These are phyloP conservation scores for Leucosporidium yakuticum DNA, from an alignment of 768 basidiomycete species.

Conservation along the genomic window DNA sequence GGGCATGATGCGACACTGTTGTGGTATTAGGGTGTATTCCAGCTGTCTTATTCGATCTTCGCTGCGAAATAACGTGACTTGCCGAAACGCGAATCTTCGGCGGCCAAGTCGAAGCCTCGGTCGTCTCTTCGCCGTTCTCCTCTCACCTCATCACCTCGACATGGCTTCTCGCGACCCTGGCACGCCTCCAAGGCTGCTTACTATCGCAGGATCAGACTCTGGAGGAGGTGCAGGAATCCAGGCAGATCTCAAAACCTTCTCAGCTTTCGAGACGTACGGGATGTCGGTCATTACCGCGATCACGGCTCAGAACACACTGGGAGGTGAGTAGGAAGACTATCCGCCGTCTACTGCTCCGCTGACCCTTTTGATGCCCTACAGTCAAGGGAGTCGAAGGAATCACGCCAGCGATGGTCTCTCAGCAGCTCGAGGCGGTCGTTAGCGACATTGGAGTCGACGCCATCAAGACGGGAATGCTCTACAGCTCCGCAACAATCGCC, in stretches of 20 bases:
- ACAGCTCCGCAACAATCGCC: slow-evolving; percentile 53
- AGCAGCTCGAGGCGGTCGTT: slow-evolving; percentile 68
- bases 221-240: slow-evolving; percentile 69
- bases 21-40: too few species aligned
- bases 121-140: too few species aligned
- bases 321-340: neutral
- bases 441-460: slow-evolving; percentile 64
- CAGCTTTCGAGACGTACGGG: slow-evolving; percentile 71
- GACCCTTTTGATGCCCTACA: neutral
- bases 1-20: too few species aligned
- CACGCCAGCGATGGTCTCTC: slow-evolving; percentile 62
- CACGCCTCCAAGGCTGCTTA: slow-evolving; percentile 5
- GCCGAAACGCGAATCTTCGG: too few species aligned
- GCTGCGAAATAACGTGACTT: too few species aligned
- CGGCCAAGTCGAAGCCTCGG: too few species aligned
- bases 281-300: slow-evolving; percentile 75
- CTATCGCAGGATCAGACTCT: slow-evolving; percentile 29
- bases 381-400: slow-evolving; percentile 61
- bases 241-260: slow-evolving; percentile 83
- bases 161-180: too few species aligned
- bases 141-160: too few species aligned
- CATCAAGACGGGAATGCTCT: slow-evolving; percentile 89
- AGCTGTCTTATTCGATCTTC: too few species aligned
- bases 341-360: neutral
- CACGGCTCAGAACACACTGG: slow-evolving; percentile 77